phyloP scores from a whole-genome alignment of 139 green algal species.

The Picochlorum sp. region DNA sequence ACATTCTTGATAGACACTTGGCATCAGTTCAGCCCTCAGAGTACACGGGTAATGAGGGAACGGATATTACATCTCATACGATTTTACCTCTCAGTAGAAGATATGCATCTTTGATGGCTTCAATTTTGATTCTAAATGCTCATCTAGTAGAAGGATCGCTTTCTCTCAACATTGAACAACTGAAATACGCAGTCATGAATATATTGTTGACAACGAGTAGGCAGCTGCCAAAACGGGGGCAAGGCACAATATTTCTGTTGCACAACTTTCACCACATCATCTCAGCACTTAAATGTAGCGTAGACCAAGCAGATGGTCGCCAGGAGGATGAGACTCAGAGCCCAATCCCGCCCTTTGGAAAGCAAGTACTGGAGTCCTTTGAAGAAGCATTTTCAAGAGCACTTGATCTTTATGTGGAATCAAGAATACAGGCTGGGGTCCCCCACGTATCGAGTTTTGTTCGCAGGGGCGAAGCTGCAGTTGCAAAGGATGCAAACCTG shows the following conservation, averaged over 20 bases:
- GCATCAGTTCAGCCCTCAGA: slow-evolving; percentile 39
- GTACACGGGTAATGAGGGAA: neutral
- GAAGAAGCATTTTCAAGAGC: slow-evolving; percentile 62
- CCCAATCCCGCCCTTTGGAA: slow-evolving; percentile 24
- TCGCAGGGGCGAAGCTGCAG: slow-evolving; percentile 16
- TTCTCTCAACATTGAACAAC: slow-evolving; percentile 57
- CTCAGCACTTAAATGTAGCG: slow-evolving; percentile 35
- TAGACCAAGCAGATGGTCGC: neutral
- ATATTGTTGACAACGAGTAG: slow-evolving; percentile 46
- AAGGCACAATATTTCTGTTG: slow-evolving; percentile 87
- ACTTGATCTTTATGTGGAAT: slow-evolving; percentile 73
- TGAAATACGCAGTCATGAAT: slow-evolving; percentile 55
- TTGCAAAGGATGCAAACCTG: slow-evolving; percentile 21
- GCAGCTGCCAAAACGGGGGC: slow-evolving; percentile 24
- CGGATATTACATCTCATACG: neutral
- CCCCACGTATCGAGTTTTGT: slow-evolving; percentile 24
- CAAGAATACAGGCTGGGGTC: slow-evolving; percentile 47
- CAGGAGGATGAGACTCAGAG: neutral
- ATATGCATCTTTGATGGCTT: slow-evolving; percentile 72
- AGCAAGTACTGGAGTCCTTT: slow-evolving; percentile 64
- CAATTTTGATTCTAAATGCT: slow-evolving; percentile 71
- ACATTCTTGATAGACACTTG: slow-evolving; percentile 71
- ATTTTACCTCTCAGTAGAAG: slow-evolving; percentile 22
- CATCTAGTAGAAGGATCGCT: slow-evolving; percentile 53
- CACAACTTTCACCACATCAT: slow-evolving; percentile 82